Evolutionary conservation across 208 protist genomes (phyloP), one percentile per base, ranked within the genome.

Genomic region (Tritrichomonas foetus): DNA sequence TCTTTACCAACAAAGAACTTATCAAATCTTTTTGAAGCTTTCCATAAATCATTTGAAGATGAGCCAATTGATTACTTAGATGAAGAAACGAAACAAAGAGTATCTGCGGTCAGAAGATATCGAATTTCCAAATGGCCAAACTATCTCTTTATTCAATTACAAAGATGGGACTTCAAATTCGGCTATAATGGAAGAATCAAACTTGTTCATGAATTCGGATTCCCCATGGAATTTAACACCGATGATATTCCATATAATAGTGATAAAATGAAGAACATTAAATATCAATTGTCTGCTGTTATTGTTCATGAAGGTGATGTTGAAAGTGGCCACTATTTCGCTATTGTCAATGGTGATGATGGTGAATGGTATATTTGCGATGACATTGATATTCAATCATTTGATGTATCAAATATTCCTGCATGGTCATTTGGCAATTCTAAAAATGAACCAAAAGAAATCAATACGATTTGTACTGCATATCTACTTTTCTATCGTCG

Each of bases 401-500:
- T 89, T n/a, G 44, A 44, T 16, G 13, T 53, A 11, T 13, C 78
- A 22, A 16, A 89, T 33, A 89, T 89, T 89, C 78, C 78, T 2
- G 33, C 16, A 33, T 57, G 47, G 20, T 89, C 78, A 89, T 89
- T 89, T 89, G 78, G 78, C 25, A 47, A 20, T 33, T 1, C 25
- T 2, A 27, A n/a, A 39, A 89, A 89, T 39, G 47, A 53, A 3
- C 14, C 25, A 9, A 47, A 33, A 57, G 57, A 89, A 57, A n/a
- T 27, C 20, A 89, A 47, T 25, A 11, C 13, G 20, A 57, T 89
- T 39, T 20, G 27, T 27, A 89, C 78, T 44, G 78, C 78, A 33
- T 89, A 89, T 89, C 30, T 89, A 3, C 57, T 89, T 16, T 57
- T 89, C 3, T 89, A 89, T 57, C 44, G 78, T 44, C 33, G 78